A percentile compares a stretch with the other conserved stretches of the same genome.
Evolutionary conservation across 1,284 basidiomycete genomes (phyloP).

Genomic region (Irpex sp.): DNA sequence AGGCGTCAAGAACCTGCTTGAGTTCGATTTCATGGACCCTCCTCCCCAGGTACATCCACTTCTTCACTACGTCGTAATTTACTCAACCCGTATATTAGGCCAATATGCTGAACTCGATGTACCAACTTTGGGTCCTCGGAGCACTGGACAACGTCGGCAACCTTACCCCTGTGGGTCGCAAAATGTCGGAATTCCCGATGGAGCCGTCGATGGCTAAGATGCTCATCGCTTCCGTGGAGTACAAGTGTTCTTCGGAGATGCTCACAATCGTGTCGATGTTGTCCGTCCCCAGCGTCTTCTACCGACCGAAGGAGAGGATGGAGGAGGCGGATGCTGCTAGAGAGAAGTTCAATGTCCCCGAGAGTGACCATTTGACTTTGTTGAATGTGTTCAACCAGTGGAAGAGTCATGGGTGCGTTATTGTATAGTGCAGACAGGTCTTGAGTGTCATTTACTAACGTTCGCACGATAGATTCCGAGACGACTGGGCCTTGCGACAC

Average conservation of each 20-base stretch:
- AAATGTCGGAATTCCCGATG: conserved; percentile 99
- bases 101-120: conserved; percentile 97
- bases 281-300: conserved; percentile 95
- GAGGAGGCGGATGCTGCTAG: conserved; percentile 95
- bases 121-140: conserved; percentile 97
- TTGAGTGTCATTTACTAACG: background rate
- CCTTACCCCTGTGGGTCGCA: conserved; percentile 85
- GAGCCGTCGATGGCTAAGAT: conserved; percentile 98
- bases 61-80: conserved; percentile 42
- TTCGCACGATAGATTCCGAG: conserved; percentile 57
- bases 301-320: conserved; percentile 90
- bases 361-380: conserved; percentile 94
- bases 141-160: conserved; percentile 98
- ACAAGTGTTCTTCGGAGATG: conserved; percentile 93
- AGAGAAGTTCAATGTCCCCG: conserved; percentile 98
- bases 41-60: conserved; percentile 76
- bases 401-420: conserved; percentile 83
- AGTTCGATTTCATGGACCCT: conserved; percentile 99
- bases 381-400: conserved; percentile 97
- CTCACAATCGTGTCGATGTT: conserved; percentile 99
- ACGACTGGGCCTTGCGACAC: conserved; percentile 92
- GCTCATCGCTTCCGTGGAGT: conserved; percentile 92
- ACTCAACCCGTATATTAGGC: conserved; percentile 42
- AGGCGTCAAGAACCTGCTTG: conserved; percentile 96
- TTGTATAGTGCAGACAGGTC: background rate